Conservation (phyloP, 2,329 filamentous ascomycete species). For the Ceratocystis alfenasii region DNA sequence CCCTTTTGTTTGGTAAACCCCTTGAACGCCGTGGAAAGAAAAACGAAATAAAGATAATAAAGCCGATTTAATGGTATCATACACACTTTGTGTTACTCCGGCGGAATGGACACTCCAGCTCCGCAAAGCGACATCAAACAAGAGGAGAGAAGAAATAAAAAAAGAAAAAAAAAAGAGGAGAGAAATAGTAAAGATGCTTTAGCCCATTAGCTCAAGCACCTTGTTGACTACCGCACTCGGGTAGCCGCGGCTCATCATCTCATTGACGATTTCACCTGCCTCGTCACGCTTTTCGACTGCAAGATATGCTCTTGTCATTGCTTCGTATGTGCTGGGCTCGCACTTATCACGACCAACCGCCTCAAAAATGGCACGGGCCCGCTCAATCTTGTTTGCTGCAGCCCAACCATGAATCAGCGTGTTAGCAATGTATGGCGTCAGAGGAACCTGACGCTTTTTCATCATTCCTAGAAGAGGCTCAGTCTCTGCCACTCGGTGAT, state of each 20-base stretch:
- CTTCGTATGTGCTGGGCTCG: conserved; percentile 96
- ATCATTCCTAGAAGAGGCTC: conserved; percentile 65
- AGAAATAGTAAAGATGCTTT: neutral
- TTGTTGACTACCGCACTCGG: conserved; percentile 86
- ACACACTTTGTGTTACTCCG: neutral
- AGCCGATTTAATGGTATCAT: conserved; percentile 16
- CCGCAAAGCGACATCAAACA: neutral
- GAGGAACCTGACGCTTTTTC: conserved; percentile 58
- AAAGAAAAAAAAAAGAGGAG: neutral
- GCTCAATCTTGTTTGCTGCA: conserved; percentile 64
- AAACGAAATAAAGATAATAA: conserved; percentile 15
- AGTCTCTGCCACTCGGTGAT: conserved; percentile 69
- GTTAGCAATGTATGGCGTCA: conserved; percentile 97
- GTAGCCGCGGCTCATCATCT: conserved; percentile 85
- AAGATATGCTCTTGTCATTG: conserved; percentile 90
- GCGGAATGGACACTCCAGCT: neutral
- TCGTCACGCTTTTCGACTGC: conserved; percentile 66
- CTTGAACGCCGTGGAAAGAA: conserved; percentile 18
- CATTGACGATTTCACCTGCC: conserved; percentile 68
- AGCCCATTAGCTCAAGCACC: conserved; percentile 74
- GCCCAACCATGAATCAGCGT: conserved; percentile 97
- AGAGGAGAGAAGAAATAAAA: conserved; percentile 7
- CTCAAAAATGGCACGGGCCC: conserved; percentile 68
- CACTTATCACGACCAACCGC: conserved; percentile 65
- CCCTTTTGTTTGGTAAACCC: conserved; percentile 17